Percentiles rank a stretch among this genome's conserved stretches.
These are phyloP conservation scores for Elsinoe ampelina DNA, from an alignment of 2,329 filamentous ascomycete genomes.

Conservation along the genomic window DNA sequence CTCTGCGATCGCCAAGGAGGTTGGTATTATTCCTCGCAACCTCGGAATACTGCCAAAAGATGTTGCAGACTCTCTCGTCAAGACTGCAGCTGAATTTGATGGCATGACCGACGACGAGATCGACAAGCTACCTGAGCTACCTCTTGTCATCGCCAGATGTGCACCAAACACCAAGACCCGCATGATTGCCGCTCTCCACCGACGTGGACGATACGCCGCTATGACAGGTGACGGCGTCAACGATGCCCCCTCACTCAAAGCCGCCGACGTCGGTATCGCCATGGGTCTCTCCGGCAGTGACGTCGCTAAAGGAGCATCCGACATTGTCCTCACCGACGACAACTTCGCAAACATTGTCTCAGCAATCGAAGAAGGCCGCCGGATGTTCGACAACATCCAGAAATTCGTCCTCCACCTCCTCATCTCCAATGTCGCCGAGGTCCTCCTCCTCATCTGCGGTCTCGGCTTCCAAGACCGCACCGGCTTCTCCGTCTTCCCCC, in stretches of 20 bases:
- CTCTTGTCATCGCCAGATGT: constrained; percentile 38
- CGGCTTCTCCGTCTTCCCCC: constrained; percentile 36
- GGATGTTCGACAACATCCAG: constrained; percentile 40
- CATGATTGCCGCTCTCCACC: constrained; percentile 38
- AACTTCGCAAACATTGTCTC: constrained; percentile 39
- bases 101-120: constrained; percentile 35
- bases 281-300: constrained; percentile 38
- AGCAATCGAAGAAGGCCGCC: constrained; percentile 37
- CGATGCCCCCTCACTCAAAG: constrained; percentile 37
- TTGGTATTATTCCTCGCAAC: constrained; percentile 34
- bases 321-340: constrained; percentile 38
- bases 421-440: constrained; percentile 41
- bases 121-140: constrained; percentile 33
- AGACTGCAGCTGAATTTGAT: constrained; percentile 39
- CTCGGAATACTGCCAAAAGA: constrained; percentile 14
- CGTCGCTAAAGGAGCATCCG: constrained; percentile 36
- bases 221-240: constrained; percentile 41
- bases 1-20: constrained; percentile 38
- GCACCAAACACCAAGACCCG: constrained; percentile 40
- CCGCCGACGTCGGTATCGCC: constrained; percentile 37
- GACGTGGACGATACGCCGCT: constrained; percentile 32
- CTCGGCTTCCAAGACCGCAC: constrained; percentile 38
- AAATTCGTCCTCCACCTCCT: constrained; percentile 42
- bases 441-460: constrained; percentile 38
- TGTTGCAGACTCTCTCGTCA: constrained; percentile 27